These are phyloP conservation scores for Flaveria floridana DNA, from an alignment of 140 eudicot genomes.

Conservation along the genomic window DNA sequence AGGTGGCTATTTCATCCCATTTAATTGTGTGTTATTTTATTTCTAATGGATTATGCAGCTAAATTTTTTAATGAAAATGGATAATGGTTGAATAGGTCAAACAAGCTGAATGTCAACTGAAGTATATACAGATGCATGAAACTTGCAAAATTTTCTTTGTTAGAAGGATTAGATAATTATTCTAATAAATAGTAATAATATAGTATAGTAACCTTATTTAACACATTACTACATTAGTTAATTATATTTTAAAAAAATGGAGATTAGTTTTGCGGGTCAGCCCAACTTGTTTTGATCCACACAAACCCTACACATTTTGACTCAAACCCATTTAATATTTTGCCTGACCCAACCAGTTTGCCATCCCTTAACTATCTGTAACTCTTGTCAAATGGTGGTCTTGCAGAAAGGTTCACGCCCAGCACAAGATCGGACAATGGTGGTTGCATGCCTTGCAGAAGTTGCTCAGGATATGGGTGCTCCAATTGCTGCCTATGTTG, in stretches of 20 bases:
- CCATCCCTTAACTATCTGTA: conserved; percentile 12
- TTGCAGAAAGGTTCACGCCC: conserved; percentile 88
- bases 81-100: conserved; percentile 11
- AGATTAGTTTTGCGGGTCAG: not conserved
- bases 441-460: conserved; percentile 94
- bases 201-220: not conserved
- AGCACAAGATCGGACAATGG: conserved; percentile 96
- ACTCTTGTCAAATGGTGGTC: conserved; percentile 19
- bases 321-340: not conserved
- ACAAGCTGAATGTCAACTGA: not conserved
- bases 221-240: not conserved
- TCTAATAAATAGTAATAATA: not conserved
- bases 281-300: not conserved
- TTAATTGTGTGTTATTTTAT: not conserved
- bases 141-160: not conserved
- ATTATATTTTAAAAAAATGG: not conserved
- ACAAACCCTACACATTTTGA: not conserved
- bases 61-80: not conserved
- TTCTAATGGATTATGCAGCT: not conserved
- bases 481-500: conserved; percentile 78
- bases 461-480: conserved; percentile 98
- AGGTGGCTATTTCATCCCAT: conserved; percentile 5
- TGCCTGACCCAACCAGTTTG: not conserved
- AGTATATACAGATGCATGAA: not conserved
- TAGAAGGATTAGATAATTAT: not conserved